These are phyloP conservation scores for Trichoderma simmonsii DNA, from an alignment of 2,329 filamentous ascomycete species.

Conservation along the genomic window DNA sequence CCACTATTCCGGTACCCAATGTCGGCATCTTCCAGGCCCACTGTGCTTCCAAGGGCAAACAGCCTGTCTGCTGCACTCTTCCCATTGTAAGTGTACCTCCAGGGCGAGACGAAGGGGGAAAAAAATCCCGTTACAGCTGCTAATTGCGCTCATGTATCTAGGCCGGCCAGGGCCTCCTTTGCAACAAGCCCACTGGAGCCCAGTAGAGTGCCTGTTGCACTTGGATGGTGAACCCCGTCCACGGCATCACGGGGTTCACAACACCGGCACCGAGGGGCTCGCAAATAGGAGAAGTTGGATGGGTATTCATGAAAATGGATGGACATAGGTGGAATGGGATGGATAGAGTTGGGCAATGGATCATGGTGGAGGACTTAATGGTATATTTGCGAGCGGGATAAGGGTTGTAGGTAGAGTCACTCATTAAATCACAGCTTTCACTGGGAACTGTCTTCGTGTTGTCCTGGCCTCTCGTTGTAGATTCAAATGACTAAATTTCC, in stretches of 20 bases:
- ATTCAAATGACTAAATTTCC: accelerated
- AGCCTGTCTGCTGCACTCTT: background rate
- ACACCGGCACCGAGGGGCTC: background rate
- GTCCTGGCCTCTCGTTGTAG: background rate
- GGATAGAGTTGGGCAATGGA: background rate
- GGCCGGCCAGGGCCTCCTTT: background rate
- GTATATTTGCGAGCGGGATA: background rate
- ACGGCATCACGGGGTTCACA: background rate
- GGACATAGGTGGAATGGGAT: background rate
- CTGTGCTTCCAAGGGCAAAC: background rate
- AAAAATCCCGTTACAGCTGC: too few species aligned
- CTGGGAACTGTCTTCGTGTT: background rate
- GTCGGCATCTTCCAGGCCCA: background rate
- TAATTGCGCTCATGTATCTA: background rate
- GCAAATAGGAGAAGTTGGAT: background rate
- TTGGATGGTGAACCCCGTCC: background rate
- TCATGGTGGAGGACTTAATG: background rate
- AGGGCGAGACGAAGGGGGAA: too few species aligned
- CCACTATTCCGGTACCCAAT: too few species aligned
- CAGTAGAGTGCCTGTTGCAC: background rate
- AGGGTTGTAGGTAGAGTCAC: background rate
- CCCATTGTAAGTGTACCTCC: background rate
- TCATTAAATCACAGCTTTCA: background rate
- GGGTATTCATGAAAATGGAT: background rate
- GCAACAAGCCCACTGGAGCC: background rate